Evolutionary conservation across 2,329 filamentous ascomycete genomes (phyloP).

Genomic region (Fusarium vanettenii): DNA sequence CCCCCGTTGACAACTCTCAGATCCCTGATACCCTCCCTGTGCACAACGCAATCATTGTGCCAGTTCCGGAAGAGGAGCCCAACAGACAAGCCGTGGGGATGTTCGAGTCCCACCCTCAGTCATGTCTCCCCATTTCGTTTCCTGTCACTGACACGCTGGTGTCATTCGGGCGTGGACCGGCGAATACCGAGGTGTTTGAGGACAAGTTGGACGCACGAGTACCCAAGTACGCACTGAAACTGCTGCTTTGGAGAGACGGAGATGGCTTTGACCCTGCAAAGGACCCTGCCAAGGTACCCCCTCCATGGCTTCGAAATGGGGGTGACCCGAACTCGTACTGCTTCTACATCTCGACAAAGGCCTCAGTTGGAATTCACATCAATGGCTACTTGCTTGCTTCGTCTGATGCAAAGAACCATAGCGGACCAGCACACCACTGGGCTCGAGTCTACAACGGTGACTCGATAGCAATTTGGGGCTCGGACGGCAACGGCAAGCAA

Average conservation of each 20-base stretch:
- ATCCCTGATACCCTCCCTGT: constrained; percentile 52
- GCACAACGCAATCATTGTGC: constrained; percentile 51
- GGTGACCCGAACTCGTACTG: constrained; percentile 66
- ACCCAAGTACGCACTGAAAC: constrained; percentile 83
- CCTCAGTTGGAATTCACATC: constrained; percentile 78
- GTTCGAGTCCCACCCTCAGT: constrained; percentile 73
- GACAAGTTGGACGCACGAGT: constrained; percentile 75
- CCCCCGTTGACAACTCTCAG: constrained; percentile 40
- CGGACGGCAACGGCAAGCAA: constrained; percentile 53
- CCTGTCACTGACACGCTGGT: constrained; percentile 74
- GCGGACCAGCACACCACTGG: constrained; percentile 68
- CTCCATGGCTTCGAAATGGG: constrained; percentile 51
- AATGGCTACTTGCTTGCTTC: constrained; percentile 76
- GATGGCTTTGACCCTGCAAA: constrained; percentile 71
- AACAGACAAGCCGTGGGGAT: constrained; percentile 68
- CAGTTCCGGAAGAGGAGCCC: constrained; percentile 46
- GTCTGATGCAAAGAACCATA: constrained; percentile 64
- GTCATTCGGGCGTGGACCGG: constrained; percentile 79
- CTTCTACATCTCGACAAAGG: constrained; percentile 83
- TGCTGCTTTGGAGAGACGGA: constrained; percentile 78
- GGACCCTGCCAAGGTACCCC: constrained; percentile 66
- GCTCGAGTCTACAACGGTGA: constrained; percentile 82
- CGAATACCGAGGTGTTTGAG: constrained; percentile 76
- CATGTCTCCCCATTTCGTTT: constrained; percentile 72
- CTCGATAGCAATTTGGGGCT: constrained; percentile 76